Evolutionary conservation across 2,329 filamentous ascomycete genomes (phyloP).

Genomic region (Scortechinia acanthostroma): DNA sequence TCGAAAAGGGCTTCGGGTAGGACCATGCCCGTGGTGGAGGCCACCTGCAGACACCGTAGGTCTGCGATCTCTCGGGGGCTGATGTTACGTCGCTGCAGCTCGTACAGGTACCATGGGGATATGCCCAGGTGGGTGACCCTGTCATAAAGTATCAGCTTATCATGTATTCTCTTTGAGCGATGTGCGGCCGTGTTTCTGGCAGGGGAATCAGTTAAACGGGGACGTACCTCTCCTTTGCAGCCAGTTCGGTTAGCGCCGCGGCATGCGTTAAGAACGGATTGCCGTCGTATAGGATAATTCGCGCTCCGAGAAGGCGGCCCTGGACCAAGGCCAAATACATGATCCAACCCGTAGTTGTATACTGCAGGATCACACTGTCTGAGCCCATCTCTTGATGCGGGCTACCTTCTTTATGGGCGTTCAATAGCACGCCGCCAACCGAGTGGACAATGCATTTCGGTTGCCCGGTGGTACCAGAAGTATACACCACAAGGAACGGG

Average conservation of each 20-base stretch:
- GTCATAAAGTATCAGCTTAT: no score
- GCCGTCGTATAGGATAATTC: constrained; percentile 72
- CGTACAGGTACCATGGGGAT: constrained; percentile 71
- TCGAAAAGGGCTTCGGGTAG: constrained; percentile 70
- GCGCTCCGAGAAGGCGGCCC: constrained; percentile 49
- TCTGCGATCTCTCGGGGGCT: constrained; percentile 52
- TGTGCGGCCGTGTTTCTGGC: no score
- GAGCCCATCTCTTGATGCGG: constrained; percentile 38
- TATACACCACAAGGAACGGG: constrained; percentile 72
- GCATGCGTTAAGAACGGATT: constrained; percentile 70
- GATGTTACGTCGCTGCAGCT: constrained; percentile 59
- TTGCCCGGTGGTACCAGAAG: constrained; percentile 52
- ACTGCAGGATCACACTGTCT: constrained; percentile 40
- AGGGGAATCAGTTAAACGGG: no score
- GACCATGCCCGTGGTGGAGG: constrained; percentile 55
- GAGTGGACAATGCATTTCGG: constrained; percentile 61
- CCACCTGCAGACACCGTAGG: constrained; percentile 33
- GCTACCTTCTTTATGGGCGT: constrained; percentile 47
- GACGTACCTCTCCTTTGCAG: constrained; percentile 43
- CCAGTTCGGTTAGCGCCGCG: constrained; percentile 52
- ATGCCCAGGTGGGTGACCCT: constrained; percentile 68
- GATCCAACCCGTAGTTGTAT: constrained; percentile 49
- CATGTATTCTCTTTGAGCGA: no score
- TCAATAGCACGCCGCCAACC: constrained; percentile 35
- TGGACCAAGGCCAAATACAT: constrained; percentile 69